Conservation (phyloP, 2,329 filamentous ascomycete genomes). For the Cercospora berteroae region DNA sequence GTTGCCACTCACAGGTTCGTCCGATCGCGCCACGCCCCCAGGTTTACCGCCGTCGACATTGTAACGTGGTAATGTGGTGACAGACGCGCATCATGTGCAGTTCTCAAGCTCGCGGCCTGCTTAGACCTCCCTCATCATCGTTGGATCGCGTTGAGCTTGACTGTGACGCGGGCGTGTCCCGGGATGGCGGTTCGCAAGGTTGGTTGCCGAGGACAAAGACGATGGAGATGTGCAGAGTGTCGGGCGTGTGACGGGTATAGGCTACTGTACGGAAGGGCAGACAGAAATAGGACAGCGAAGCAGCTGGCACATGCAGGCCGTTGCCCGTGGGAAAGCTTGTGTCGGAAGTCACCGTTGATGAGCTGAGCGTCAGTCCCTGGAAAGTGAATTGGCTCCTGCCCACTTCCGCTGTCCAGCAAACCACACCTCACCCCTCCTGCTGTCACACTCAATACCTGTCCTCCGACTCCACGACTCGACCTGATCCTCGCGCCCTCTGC, state of each 20-base stretch:
- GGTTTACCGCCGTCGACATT: constrained; percentile 22
- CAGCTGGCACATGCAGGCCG: constrained; percentile 5
- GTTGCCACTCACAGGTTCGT: constrained; percentile 78
- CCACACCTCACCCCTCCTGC: constrained; percentile 12
- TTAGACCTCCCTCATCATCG: constrained; percentile 5
- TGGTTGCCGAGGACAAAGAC: not conserved
- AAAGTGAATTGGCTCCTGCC: constrained; percentile 7
- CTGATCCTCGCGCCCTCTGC: not conserved
- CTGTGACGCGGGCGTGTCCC: not conserved
- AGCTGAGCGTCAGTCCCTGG: not conserved
- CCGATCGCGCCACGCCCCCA: constrained; percentile 81
- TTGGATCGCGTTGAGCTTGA: not conserved
- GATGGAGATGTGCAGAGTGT: not conserved
- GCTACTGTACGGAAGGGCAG: not conserved
- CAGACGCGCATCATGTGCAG: constrained; percentile 18
- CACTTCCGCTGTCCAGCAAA: constrained; percentile 8
- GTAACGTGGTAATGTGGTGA: constrained; percentile 10
- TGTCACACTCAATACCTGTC: not conserved
- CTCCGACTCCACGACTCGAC: not conserved
- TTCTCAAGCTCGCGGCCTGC: not conserved
- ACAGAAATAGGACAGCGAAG: constrained; percentile 4
- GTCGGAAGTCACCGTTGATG: constrained; percentile 10
- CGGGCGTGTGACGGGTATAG: not conserved
- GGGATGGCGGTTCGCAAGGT: not conserved
- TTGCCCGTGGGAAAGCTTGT: constrained; percentile 1